Percentiles rank a stretch among this genome's conserved stretches.
Evolutionary conservation across 371 early-diverging fungal genomes (phyloP).

Genomic region (Mucor sp.): DNA sequence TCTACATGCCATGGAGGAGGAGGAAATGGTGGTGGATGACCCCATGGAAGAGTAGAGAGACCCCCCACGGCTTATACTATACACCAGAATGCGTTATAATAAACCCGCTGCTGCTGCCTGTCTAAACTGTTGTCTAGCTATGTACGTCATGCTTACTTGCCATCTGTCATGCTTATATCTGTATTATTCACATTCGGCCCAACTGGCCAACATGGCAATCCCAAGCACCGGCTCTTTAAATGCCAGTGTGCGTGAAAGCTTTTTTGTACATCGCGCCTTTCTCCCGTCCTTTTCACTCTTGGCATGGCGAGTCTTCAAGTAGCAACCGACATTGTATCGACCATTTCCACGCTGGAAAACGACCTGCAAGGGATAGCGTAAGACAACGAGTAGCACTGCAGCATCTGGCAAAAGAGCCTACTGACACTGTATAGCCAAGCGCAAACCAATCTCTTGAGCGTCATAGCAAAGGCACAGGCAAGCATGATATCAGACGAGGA

Average conservation of each 20-base stretch:
- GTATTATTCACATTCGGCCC: neutral
- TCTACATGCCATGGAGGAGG: constrained; percentile 11
- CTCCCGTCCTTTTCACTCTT: neutral
- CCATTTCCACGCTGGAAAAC: neutral
- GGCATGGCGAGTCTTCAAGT: neutral
- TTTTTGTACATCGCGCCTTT: neutral
- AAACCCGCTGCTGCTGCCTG: too few relatives aligned
- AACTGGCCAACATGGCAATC: neutral
- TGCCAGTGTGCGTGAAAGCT: too few relatives aligned
- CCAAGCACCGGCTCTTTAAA: neutral
- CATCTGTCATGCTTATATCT: neutral
- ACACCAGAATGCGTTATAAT: too few relatives aligned
- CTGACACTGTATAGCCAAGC: constrained; percentile 7
- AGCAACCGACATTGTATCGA: neutral
- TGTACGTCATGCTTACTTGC: too few relatives aligned
- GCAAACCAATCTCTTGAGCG: constrained; percentile 7
- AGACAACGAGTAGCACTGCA: neutral
- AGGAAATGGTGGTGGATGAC: too few relatives aligned
- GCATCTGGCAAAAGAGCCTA: neutral
- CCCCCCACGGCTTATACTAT: too few relatives aligned
- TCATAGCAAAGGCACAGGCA: constrained; percentile 7
- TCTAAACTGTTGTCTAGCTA: too few relatives aligned
- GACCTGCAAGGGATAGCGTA: neutral
- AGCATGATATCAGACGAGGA: constrained; percentile 15
- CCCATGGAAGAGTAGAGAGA: too few relatives aligned